Conservation (phyloP, 106 monocot genomes). For the Dactylorhiza incarnata region DNA sequence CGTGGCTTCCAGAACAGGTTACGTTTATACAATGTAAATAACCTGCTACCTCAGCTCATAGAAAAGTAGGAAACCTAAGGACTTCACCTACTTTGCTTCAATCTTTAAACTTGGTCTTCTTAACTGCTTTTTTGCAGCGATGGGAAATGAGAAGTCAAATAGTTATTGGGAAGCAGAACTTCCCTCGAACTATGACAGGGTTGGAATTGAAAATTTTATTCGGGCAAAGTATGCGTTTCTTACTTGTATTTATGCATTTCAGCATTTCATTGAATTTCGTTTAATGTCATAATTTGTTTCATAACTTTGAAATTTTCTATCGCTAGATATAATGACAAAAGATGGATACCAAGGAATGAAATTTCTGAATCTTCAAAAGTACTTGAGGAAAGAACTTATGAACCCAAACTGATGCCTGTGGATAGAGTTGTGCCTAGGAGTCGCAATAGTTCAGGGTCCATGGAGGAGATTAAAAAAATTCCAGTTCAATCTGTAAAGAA, state of each 20-base stretch:
- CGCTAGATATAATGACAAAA: constrained; percentile 84
- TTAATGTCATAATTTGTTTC: background rate
- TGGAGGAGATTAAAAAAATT: constrained; percentile 34
- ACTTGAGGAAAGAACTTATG: constrained; percentile 30
- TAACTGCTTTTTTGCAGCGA: constrained; percentile 35
- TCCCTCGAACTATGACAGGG: constrained; percentile 90
- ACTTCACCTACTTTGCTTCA: background rate
- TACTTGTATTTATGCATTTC: background rate
- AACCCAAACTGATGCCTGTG: constrained; percentile 18
- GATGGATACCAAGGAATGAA: constrained; percentile 74
- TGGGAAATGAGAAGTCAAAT: constrained; percentile 98
- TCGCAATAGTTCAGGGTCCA: constrained; percentile 15
- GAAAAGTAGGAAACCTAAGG: background rate
- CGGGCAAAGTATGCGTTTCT: constrained; percentile 72
- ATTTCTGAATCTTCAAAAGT: constrained; percentile 29
- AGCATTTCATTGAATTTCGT: background rate
- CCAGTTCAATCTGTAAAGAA: constrained; percentile 27
- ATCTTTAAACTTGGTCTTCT: constrained; percentile 6
- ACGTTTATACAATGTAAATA: constrained; percentile 87
- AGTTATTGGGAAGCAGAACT: constrained; percentile 97
- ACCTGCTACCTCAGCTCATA: background rate
- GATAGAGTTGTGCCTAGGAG: constrained; percentile 20
- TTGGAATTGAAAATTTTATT: constrained; percentile 98
- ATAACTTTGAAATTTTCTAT: background rate
- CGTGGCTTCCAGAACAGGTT: constrained; percentile 97